Evolutionary conservation across 345 rosid genomes (phyloP).

Genomic region (Bruguiera gymnorhiza): DNA sequence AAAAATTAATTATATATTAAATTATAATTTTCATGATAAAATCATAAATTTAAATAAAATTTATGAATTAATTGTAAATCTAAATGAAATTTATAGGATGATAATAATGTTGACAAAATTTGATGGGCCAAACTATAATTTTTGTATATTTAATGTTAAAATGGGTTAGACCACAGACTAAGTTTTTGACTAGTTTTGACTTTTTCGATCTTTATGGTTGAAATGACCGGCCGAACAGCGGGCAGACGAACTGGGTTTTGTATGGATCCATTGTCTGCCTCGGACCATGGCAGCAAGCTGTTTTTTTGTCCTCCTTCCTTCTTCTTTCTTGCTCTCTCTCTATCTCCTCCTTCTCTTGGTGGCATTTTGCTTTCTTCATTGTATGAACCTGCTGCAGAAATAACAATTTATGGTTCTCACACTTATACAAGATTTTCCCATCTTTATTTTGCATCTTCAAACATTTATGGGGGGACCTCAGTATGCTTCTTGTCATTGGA

Average conservation of each 20-base stretch:
- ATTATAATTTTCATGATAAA: too few species aligned
- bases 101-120: too few species aligned
- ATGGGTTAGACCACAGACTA: too few species aligned
- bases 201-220: too few species aligned
- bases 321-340: not conserved
- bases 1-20: too few species aligned
- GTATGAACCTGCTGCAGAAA: not conserved
- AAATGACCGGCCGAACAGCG: not conserved
- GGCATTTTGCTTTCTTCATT: not conserved
- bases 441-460: too few species aligned
- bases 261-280: conserved; percentile 22
- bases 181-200: not conserved
- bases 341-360: not conserved
- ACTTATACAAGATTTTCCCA: too few species aligned
- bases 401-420: not conserved
- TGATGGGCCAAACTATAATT: too few species aligned
- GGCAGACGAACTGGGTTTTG: conserved; percentile 16
- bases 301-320: not conserved
- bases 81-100: too few species aligned
- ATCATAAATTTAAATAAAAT: too few species aligned
- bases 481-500: not conserved
- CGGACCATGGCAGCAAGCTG: conserved; percentile 22
- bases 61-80: too few species aligned
- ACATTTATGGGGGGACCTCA: not conserved
- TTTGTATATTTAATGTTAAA: too few species aligned